Evolutionary conservation across 176 grass and related monocot species (phyloP).

Genomic region (Triticum dicoccoides): DNA sequence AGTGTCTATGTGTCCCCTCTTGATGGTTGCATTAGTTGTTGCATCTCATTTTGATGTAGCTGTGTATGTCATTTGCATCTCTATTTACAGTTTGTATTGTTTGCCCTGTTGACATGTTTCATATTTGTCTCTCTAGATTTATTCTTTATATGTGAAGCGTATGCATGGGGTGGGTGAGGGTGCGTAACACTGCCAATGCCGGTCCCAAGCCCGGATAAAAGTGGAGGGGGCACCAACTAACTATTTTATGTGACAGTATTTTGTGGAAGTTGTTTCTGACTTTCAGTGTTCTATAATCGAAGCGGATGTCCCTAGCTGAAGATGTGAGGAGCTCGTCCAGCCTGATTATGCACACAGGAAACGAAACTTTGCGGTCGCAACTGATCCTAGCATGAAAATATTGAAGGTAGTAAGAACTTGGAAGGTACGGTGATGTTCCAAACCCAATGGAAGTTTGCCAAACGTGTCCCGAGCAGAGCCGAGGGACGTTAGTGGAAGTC

Average conservation of each 20-base stretch:
- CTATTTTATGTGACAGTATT: not conserved
- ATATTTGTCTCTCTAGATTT: too few species aligned
- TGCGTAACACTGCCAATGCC: conserved; percentile 49
- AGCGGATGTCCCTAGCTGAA: not conserved
- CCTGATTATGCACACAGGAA: not conserved
- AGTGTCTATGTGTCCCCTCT: not conserved
- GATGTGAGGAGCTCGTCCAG: not conserved
- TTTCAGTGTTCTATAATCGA: not conserved
- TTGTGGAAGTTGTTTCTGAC: not conserved
- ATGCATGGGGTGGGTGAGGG: not conserved
- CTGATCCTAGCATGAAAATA: not conserved
- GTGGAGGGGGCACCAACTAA: not conserved
- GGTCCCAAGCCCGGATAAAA: conserved; percentile 45
- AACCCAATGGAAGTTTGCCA: not conserved
- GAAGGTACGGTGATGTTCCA: not conserved
- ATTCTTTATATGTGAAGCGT: not conserved
- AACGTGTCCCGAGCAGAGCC: not conserved
- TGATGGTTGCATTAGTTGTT: not conserved
- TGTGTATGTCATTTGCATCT: not conserved
- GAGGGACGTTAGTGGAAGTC: not conserved
- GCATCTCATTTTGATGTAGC: not conserved
- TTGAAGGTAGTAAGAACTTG: not conserved
- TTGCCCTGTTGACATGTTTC: not conserved
- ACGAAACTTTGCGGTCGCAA: not conserved
- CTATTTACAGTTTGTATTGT: not conserved